phyloP scores from a whole-genome alignment of 1,284 basidiomycete genomes.

The Ganoderma sp. region DNA sequence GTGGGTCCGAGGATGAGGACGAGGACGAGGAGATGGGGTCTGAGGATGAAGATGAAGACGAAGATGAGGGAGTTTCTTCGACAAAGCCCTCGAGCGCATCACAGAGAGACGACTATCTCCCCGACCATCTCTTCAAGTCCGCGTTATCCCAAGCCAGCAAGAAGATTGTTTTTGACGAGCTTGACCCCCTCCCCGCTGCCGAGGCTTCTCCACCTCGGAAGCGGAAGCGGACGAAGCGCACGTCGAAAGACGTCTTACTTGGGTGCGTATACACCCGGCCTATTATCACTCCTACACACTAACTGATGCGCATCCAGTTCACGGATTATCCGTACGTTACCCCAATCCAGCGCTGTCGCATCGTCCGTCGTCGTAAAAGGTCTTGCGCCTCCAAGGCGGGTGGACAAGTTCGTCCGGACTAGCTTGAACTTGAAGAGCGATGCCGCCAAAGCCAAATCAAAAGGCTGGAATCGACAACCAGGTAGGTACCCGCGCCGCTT shows the following conservation, averaged over 20 bases:
- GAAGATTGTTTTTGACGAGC: constrained; percentile 27
- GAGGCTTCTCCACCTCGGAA: constrained; percentile 28
- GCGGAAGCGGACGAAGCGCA: constrained; percentile 35
- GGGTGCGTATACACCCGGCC: constrained; percentile 36
- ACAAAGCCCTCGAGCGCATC: constrained; percentile 4
- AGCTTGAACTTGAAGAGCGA: constrained; percentile 40
- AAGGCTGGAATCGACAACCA: constrained; percentile 44
- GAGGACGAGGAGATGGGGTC: constrained; percentile 8
- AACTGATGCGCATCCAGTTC: constrained; percentile 32
- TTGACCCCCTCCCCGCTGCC: constrained; percentile 18
- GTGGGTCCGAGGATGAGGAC: constrained; percentile 19
- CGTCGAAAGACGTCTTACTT: constrained; percentile 40
- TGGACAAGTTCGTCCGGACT: constrained; percentile 38
- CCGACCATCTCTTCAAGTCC: constrained; percentile 44
- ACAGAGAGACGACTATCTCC: constrained; percentile 40
- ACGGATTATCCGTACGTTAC: constrained; percentile 43
- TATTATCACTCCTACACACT: background rate
- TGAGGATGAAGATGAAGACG: constrained; percentile 14
- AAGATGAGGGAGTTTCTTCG: background rate
- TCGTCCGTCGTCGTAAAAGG: constrained; percentile 30
- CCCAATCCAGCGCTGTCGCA: constrained; percentile 24
- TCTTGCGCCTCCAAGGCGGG: constrained; percentile 34
- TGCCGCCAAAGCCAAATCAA: constrained; percentile 28
- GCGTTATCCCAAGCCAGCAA: constrained; percentile 35
- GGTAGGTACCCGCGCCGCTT: constrained; percentile 30